phyloP scores from a whole-genome alignment of 495 filamentous ascomycete genomes.

The Penicillium coprophilum region DNA sequence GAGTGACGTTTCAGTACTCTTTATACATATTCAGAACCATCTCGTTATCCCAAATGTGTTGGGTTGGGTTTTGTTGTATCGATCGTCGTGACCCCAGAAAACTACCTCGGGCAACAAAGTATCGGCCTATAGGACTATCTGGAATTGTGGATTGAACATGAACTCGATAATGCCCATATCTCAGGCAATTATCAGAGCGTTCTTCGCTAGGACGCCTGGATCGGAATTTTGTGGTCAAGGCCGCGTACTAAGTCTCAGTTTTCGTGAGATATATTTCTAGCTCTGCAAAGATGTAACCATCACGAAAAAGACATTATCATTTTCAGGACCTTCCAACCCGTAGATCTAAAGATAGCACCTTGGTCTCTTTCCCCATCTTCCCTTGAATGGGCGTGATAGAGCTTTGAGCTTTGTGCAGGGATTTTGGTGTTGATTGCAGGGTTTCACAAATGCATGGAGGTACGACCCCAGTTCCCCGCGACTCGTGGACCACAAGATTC shows the following conservation, averaged over 20 bases:
- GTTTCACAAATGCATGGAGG: constrained; percentile 30
- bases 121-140: constrained; percentile 22
- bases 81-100: neutral
- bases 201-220: constrained; percentile 13
- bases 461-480: constrained; percentile 29
- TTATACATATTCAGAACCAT: neutral
- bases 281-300: neutral
- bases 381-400: neutral
- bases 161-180: neutral
- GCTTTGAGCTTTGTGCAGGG: constrained; percentile 1
- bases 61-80: constrained; percentile 1
- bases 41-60: constrained; percentile 3
- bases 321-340: neutral
- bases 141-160: constrained; percentile 15
- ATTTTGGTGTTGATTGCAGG: constrained; percentile 10
- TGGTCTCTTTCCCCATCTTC: neutral
- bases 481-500: constrained; percentile 25
- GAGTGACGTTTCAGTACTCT: neutral
- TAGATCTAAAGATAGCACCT: no score
- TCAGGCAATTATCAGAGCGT: neutral
- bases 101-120: constrained; percentile 1
- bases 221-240: constrained; percentile 16
- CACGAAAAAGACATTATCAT: neutral
- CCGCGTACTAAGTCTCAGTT: constrained; percentile 5
- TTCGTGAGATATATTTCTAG: neutral